Percentiles rank a stretch among this genome's conserved stretches.
Evolutionary conservation across 192 early-diverging fungal species (phyloP).

Genomic region (Coemansia sp.): DNA sequence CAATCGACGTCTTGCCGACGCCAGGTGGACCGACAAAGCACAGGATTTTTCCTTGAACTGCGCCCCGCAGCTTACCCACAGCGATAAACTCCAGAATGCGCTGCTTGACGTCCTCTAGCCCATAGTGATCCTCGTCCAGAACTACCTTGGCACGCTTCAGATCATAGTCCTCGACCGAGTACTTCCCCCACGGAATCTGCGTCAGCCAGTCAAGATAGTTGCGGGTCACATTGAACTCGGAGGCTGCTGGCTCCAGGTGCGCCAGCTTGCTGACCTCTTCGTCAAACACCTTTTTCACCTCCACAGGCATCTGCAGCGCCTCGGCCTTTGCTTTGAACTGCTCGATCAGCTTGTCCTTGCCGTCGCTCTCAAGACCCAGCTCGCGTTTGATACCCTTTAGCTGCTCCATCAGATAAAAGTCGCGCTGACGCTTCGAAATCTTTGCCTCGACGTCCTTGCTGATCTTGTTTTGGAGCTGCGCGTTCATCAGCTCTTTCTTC

Average conservation of each 20-base stretch:
- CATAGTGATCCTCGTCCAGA: conserved; percentile 99
- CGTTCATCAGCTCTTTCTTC: conserved; percentile 98
- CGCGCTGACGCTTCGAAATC: conserved; percentile 95
- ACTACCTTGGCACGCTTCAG: conserved; percentile 82
- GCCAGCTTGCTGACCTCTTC: conserved; percentile 95
- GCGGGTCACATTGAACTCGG: conserved; percentile 97
- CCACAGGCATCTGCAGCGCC: conserved; percentile 86
- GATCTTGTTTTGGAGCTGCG: conserved; percentile 97
- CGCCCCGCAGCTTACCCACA: conserved; percentile 91
- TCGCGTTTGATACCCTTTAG: conserved; percentile 99
- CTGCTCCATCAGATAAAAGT: conserved; percentile 99
- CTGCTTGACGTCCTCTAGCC: conserved; percentile 99
- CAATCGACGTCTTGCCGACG: conserved; percentile 98
- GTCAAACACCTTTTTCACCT: conserved; percentile 95
- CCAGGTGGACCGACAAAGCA: conserved; percentile 99
- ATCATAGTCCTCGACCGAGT: conserved; percentile 90
- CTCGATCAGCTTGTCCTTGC: conserved; percentile 96
- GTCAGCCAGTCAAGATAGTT: conserved; percentile 99
- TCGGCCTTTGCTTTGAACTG: conserved; percentile 87
- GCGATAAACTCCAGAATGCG: conserved; percentile 99
- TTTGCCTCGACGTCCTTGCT: conserved; percentile 97
- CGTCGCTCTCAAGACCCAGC: conserved; percentile 94
- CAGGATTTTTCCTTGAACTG: conserved; percentile 98
- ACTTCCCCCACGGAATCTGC: conserved; percentile 94
- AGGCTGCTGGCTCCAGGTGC: conserved; percentile 90